Evolutionary conservation across 2,329 filamentous ascomycete genomes (phyloP).

Genomic region (Calonectria leucothoes): DNA sequence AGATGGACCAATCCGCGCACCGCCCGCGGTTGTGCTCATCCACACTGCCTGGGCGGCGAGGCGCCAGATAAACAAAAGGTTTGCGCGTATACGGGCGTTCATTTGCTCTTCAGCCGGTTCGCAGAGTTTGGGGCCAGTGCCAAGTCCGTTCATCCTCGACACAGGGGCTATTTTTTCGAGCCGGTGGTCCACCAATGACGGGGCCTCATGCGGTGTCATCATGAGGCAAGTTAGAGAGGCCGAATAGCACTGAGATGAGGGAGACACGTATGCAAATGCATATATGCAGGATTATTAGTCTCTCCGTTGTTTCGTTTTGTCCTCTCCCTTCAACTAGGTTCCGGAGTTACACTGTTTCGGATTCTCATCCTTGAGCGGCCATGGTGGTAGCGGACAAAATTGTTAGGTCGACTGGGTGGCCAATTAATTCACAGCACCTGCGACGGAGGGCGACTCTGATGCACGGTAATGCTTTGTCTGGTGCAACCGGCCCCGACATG

Average conservation of each 20-base stretch:
- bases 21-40: neutral
- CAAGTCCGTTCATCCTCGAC: neutral
- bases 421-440: conserved; percentile 21
- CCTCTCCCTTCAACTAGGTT: conserved; percentile 16
- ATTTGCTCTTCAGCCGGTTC: neutral
- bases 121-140: neutral
- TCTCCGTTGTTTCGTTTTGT: conserved; percentile 33
- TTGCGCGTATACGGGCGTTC: neutral
- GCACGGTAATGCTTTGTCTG: conserved; percentile 37
- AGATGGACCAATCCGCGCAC: neutral
- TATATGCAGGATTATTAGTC: conserved; percentile 8
- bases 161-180: neutral
- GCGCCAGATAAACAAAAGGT: neutral
- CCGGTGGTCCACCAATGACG: neutral
- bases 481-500: conserved; percentile 27
- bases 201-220: no score
- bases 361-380: conserved; percentile 24
- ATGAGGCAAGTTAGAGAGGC: neutral
- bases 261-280: neutral
- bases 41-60: neutral
- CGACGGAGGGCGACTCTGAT: conserved; percentile 31
- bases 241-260: neutral
- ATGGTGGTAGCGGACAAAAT: conserved; percentile 19
- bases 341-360: conserved; percentile 15
- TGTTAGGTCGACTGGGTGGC: neutral